Evolutionary conservation across 2,329 filamentous ascomycete species (phyloP).

Genomic region (Ascocoryne sarcoides): DNA sequence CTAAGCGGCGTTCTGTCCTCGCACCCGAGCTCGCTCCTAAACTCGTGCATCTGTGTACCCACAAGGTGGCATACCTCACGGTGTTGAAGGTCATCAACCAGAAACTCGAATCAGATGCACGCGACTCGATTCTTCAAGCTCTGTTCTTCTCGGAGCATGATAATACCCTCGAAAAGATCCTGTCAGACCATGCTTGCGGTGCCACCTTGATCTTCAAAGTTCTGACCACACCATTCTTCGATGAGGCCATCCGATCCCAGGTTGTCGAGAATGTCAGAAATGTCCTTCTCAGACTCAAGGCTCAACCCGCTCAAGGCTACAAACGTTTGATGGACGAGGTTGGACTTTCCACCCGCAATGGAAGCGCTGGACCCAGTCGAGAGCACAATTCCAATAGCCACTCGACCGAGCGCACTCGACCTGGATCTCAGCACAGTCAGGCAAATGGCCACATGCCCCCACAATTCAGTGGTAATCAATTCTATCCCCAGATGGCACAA

Average conservation of each 20-base stretch:
- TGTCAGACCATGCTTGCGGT: slow-evolving; percentile 84
- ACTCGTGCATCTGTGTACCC: slow-evolving; percentile 89
- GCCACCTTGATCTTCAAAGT: slow-evolving; percentile 98
- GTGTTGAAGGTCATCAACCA: slow-evolving; percentile 98
- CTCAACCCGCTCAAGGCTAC: slow-evolving; percentile 89
- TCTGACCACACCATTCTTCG: slow-evolving; percentile 92
- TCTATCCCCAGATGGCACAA: slow-evolving; percentile 40
- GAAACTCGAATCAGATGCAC: slow-evolving; percentile 84
- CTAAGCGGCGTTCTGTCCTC: slow-evolving; percentile 79
- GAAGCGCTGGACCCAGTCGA: slow-evolving; percentile 30
- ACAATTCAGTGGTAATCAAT: slow-evolving; percentile 36
- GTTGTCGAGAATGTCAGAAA: slow-evolving; percentile 88
- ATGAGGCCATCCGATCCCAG: slow-evolving; percentile 78
- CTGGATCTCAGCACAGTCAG: slow-evolving; percentile 44
- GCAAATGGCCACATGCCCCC: slow-evolving; percentile 34
- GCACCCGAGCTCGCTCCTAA: slow-evolving; percentile 88
- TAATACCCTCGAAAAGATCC: slow-evolving; percentile 77
- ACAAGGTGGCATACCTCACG: slow-evolving; percentile 96
- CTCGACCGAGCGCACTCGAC: slow-evolving; percentile 43
- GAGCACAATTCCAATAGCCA: slow-evolving; percentile 29
- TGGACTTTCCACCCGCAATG: slow-evolving; percentile 64
- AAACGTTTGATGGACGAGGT: slow-evolving; percentile 99
- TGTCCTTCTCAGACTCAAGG: slow-evolving; percentile 83
- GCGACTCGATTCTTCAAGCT: slow-evolving; percentile 81
- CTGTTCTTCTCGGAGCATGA: slow-evolving; percentile 89